Base-by-base conservation (phyloP, 805 yeast genomes). In the Yamadazyma sp. region DNA sequence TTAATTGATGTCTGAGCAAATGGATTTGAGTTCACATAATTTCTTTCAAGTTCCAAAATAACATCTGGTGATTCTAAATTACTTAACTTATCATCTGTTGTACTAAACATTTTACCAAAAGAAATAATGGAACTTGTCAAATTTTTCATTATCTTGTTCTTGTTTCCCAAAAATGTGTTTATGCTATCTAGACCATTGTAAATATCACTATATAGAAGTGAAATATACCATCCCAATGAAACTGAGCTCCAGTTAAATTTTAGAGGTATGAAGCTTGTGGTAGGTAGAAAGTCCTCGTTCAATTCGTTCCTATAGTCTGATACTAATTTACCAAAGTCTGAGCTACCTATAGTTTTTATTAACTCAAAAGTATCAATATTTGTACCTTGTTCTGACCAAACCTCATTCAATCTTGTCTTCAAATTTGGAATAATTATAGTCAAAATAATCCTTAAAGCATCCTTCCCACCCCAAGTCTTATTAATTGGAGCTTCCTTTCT, bases 221-320 rank as follows among this genome's bases (percentile, higher is more conserved):
- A 71, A 25, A 73, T 68, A 55, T 85, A 85, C 95, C 95, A 86
- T 0, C 88, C 89, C 16, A 84, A 59, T 0, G 86, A 78, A 16
- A 69, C 50, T 35, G 61, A 62, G 25, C 75, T 71, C 95, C 95
- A 86, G 4, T 60, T 53, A 45, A 85, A 81, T 39, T 53, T 64
- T 42, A 82, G 60, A 3, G 71, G 48, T 20, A 58, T 57, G 23
- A 24, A 67, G 3, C 64, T 61, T 0, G 70, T 57, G 12, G 55
- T 58, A 0, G 75, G 70, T 21, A 69, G 48, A 41, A 63, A 75
- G 41, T 76, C 78, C 38, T 44, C 49, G 36, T 49, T 61, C 23
- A 69, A 53, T 52, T 70, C 50, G 3, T 53, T 32, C 30, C 52
- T 52, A 32, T 49, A 43, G 4, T 45, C 37, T 4, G 47, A 33